phyloP scores from a whole-genome alignment of 106 monocot species.

The Dioscorea zingiberensis region DNA sequence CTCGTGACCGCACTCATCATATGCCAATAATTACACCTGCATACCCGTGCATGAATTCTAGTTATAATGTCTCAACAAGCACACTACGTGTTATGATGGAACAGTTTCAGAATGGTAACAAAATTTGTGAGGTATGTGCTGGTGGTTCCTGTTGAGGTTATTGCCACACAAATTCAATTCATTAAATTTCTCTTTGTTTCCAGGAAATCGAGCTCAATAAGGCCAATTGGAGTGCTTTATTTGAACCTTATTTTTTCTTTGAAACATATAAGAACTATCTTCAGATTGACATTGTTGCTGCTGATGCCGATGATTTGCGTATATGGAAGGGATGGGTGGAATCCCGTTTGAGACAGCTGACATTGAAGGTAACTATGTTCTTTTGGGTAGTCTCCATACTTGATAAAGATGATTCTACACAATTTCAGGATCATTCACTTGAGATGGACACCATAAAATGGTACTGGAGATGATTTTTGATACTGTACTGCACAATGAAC shows the following conservation, averaged over 20 bases:
- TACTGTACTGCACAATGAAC: too few relatives aligned
- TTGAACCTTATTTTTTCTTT: slow-evolving; percentile 86
- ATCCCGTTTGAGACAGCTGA: slow-evolving; percentile 88
- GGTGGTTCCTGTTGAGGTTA: neutral
- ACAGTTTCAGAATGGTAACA: slow-evolving; percentile 82
- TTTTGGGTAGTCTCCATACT: too few relatives aligned
- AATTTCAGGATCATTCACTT: too few relatives aligned
- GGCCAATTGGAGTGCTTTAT: slow-evolving; percentile 59
- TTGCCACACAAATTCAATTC: neutral
- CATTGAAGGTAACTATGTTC: slow-evolving; percentile 58
- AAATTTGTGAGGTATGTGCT: slow-evolving; percentile 65
- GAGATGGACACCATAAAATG: too few relatives aligned
- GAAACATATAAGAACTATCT: slow-evolving; percentile 92
- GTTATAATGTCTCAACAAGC: slow-evolving; percentile 96
- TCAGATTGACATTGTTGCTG: slow-evolving; percentile 84
- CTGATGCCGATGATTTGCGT: slow-evolving; percentile 74
- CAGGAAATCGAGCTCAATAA: slow-evolving; percentile 90
- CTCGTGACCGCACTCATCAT: slow-evolving; percentile 78
- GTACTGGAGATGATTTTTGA: too few relatives aligned
- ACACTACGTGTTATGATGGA: slow-evolving; percentile 93
- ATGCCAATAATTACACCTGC: slow-evolving; percentile 99
- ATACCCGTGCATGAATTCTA: slow-evolving; percentile 99
- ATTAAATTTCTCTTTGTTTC: neutral
- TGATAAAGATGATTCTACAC: too few relatives aligned
- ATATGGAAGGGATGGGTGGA: slow-evolving; percentile 99